phyloP scores from a whole-genome alignment of 1,139 yeast genomes.

The Pichia sp. region DNA sequence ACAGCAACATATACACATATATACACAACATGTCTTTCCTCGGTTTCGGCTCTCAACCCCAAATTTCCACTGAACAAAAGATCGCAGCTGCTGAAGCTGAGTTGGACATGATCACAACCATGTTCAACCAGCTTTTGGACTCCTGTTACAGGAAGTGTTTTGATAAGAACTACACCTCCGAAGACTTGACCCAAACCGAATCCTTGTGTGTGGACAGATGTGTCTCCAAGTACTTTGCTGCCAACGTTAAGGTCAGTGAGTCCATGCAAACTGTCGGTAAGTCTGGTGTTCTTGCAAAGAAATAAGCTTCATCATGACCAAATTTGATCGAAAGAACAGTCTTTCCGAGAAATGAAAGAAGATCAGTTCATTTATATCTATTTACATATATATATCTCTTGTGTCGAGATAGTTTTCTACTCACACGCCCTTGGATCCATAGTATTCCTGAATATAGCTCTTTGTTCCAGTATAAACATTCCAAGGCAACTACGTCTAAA shows the following conservation, averaged over 20 bases:
- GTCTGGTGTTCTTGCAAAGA: constrained; percentile 29
- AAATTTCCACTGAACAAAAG: constrained; percentile 68
- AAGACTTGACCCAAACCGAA: constrained; percentile 79
- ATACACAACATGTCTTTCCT: constrained; percentile 53
- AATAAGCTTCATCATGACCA: background rate
- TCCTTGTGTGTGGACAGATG: constrained; percentile 94
- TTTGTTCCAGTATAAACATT: constrained; percentile 1
- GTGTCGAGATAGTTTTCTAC: background rate
- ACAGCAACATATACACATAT: background rate
- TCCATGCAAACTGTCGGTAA: constrained; percentile 35
- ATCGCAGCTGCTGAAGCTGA: constrained; percentile 84
- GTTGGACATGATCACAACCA: constrained; percentile 92
- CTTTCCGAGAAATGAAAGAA: background rate
- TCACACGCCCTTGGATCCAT: constrained; percentile 1
- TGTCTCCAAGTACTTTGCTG: constrained; percentile 93
- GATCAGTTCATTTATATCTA: background rate
- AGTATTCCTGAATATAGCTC: constrained; percentile 12
- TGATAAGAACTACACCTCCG: constrained; percentile 58
- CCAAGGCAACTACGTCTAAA: background rate
- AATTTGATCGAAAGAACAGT: background rate
- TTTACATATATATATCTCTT: background rate
- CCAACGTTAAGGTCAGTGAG: constrained; percentile 95
- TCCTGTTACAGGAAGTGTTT: constrained; percentile 92
- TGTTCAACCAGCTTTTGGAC: constrained; percentile 83
- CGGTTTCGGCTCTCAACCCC: constrained; percentile 73